Evolutionary conservation across 768 basidiomycete genomes (phyloP).

Genomic region (Amanita rubescens): DNA sequence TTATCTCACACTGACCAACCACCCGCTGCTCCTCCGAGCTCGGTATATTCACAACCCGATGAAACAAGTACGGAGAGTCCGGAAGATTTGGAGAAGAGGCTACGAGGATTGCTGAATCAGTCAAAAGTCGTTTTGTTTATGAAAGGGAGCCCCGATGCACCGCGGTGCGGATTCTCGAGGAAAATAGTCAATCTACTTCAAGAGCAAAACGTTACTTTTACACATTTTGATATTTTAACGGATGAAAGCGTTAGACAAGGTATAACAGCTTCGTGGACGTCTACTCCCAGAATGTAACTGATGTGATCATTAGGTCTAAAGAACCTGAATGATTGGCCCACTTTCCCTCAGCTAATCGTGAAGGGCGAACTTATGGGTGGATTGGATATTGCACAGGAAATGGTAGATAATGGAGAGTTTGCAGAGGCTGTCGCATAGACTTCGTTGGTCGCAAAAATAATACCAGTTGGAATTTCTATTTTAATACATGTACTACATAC

Average conservation of each 20-base stretch:
- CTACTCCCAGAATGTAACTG: too few relatives aligned
- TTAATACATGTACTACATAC: neutral
- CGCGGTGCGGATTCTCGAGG: slow-evolving; percentile 81
- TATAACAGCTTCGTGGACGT: too few relatives aligned
- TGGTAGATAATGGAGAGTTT: slow-evolving; percentile 77
- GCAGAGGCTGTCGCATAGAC: slow-evolving; percentile 27
- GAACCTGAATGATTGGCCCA: slow-evolving; percentile 85
- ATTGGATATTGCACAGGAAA: slow-evolving; percentile 85
- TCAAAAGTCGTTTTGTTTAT: slow-evolving; percentile 80
- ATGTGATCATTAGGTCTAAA: slow-evolving; percentile 51
- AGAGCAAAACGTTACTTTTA: slow-evolving; percentile 58
- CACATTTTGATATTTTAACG: slow-evolving; percentile 74
- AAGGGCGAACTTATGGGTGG: slow-evolving; percentile 95
- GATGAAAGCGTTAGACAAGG: slow-evolving; percentile 82
- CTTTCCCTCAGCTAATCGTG: slow-evolving; percentile 79
- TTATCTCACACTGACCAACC: slow-evolving; percentile 43
- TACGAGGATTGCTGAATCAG: slow-evolving; percentile 70
- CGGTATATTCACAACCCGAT: slow-evolving; percentile 10
- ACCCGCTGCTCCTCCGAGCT: slow-evolving; percentile 25
- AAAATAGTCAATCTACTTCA: slow-evolving; percentile 63
- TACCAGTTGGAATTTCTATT: neutral
- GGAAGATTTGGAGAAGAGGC: slow-evolving; percentile 60
- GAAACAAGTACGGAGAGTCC: slow-evolving; percentile 35
- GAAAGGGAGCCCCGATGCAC: slow-evolving; percentile 76
- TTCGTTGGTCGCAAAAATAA: neutral